A percentile compares a stretch with the other conserved stretches of the same genome.
Conservation (phyloP, 352 stramenopile species). For the Globisporangium ultimum region DNA sequence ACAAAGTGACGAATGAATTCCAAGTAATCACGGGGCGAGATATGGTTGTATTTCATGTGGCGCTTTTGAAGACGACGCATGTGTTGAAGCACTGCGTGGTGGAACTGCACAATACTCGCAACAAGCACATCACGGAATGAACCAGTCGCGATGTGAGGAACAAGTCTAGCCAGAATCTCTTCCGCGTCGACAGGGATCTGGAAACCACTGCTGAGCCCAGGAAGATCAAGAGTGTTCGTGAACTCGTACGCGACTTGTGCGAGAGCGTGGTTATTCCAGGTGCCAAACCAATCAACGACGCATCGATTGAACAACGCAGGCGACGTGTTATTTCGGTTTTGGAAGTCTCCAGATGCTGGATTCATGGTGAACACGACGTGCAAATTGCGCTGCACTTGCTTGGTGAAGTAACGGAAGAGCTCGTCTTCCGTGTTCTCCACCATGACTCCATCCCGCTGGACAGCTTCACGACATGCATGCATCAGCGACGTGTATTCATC, state of each 20-base stretch:
- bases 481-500: constrained; percentile 99
- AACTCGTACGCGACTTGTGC: constrained; percentile 99
- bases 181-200: constrained; percentile 41
- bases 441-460: constrained; percentile 89
- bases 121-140: constrained; percentile 80
- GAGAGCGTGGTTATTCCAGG: constrained; percentile 97
- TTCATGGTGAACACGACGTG: constrained; percentile 99
- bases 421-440: constrained; percentile 94
- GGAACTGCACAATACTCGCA: constrained; percentile 84
- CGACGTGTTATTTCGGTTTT: constrained; percentile 97
- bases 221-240: constrained; percentile 94
- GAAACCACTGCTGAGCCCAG: constrained; percentile 76
- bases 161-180: constrained; percentile 45
- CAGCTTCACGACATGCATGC: constrained; percentile 92
- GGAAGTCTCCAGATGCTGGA: constrained; percentile 96
- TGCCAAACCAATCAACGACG: constrained; percentile 99
- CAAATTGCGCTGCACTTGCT: constrained; percentile 98
- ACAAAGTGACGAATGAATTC: constrained; percentile 93
- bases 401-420: constrained; percentile 96
- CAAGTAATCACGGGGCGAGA: constrained; percentile 91
- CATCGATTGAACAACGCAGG: constrained; percentile 99
- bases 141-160: constrained; percentile 66
- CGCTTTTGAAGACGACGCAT: constrained; percentile 86
- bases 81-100: constrained; percentile 79
- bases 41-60: constrained; percentile 87